These are phyloP conservation scores for Tolypocladium tundrense DNA, from an alignment of 2,329 filamentous ascomycete species.

Conservation along the genomic window DNA sequence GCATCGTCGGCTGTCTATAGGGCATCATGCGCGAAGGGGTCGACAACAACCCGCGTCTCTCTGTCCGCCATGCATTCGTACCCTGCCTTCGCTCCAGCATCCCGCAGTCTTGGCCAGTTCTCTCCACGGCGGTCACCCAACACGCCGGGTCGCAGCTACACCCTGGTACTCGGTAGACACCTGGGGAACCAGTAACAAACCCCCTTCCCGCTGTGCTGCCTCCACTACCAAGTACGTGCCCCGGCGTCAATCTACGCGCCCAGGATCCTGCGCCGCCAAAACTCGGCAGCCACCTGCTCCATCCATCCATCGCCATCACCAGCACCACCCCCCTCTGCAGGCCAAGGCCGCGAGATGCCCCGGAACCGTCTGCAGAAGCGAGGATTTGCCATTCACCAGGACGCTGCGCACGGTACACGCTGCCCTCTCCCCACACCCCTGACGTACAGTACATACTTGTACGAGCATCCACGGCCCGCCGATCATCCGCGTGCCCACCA, in stretches of 20 bases:
- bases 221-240: background rate
- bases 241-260: background rate
- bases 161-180: background rate
- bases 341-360: conserved; percentile 12
- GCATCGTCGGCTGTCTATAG: no score
- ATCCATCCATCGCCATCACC: background rate
- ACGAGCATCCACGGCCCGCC: background rate
- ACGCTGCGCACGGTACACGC: conserved; percentile 5
- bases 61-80: background rate
- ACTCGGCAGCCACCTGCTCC: background rate
- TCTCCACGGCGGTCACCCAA: background rate
- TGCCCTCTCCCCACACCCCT: background rate
- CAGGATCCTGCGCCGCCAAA: background rate
- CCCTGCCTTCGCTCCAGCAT: no score
- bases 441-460: background rate
- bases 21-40: background rate
- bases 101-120: no score
- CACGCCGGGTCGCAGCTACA: background rate
- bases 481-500: background rate
- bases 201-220: background rate
- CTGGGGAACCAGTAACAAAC: background rate
- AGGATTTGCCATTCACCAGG: conserved; percentile 24
- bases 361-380: conserved; percentile 21
- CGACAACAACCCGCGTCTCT: background rate
- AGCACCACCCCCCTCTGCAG: background rate